Conservation (phyloP, 257 asterid species). For the Nicotiana attenuata region DNA sequence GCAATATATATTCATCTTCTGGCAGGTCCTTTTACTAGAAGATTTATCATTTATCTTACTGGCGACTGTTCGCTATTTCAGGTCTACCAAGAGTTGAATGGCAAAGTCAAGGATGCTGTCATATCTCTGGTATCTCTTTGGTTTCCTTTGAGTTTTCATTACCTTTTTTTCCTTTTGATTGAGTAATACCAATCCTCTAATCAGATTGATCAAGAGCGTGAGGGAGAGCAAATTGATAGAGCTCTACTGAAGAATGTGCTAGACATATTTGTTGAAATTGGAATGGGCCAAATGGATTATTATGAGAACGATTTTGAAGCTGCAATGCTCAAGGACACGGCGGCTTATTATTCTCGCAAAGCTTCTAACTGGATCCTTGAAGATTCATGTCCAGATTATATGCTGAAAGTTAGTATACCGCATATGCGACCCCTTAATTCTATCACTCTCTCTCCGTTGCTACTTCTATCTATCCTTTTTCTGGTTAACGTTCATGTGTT, state of each 20-base stretch:
- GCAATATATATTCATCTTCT: not conserved
- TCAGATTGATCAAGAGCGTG: slow-evolving; percentile 96
- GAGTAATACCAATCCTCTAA: slow-evolving; percentile 7
- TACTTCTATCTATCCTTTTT: not conserved
- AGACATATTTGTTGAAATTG: slow-evolving; percentile 95
- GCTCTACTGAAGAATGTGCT: slow-evolving; percentile 85
- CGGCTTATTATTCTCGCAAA: slow-evolving; percentile 94
- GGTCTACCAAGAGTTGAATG: slow-evolving; percentile 82
- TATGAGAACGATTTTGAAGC: slow-evolving; percentile 90
- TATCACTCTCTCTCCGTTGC: not conserved
- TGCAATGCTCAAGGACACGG: slow-evolving; percentile 75
- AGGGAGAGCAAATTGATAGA: slow-evolving; percentile 95
- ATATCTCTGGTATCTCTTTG: slow-evolving; percentile 68
- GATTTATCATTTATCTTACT: not conserved
- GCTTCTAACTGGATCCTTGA: slow-evolving; percentile 98
- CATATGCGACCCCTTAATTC: not conserved
- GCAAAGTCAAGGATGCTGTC: slow-evolving; percentile 89
- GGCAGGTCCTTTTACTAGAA: not conserved
- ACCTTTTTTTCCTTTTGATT: not conserved
- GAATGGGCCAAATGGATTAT: slow-evolving; percentile 86
- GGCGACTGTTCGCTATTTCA: slow-evolving; percentile 28
- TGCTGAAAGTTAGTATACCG: slow-evolving; percentile 57
- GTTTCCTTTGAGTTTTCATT: not conserved
- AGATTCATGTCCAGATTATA: slow-evolving; percentile 98
- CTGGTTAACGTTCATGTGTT: not conserved